Conservation (phyloP, 192 early-diverging fungal genomes). For the Coemansia sp. region DNA sequence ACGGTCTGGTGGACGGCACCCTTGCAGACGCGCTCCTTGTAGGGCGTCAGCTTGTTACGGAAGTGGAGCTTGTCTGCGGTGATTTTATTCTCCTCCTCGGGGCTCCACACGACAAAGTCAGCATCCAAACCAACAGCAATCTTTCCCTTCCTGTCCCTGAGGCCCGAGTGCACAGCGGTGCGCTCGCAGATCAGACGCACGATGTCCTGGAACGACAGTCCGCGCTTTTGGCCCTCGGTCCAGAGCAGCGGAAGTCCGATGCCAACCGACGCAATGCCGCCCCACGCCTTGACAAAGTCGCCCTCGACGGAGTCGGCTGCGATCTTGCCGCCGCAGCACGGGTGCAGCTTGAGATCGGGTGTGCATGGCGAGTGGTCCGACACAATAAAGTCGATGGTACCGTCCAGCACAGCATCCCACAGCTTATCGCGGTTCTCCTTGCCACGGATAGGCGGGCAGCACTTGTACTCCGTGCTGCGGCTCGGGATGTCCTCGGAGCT, state of each 20-base stretch:
- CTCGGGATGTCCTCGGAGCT: constrained; percentile 65
- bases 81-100: constrained; percentile 62
- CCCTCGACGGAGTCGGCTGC: constrained; percentile 55
- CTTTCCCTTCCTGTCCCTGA: constrained; percentile 67
- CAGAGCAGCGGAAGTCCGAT: constrained; percentile 78
- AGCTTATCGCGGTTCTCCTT: constrained; percentile 65
- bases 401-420: constrained; percentile 75
- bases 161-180: constrained; percentile 62
- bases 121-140: constrained; percentile 71
- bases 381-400: constrained; percentile 79
- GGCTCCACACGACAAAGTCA: constrained; percentile 78
- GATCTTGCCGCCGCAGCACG: constrained; percentile 44
- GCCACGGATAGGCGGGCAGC: constrained; percentile 80
- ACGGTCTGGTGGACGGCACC: constrained; percentile 72
- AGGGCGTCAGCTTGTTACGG: constrained; percentile 80
- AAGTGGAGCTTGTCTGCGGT: constrained; percentile 70
- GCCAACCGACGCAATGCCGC: constrained; percentile 77
- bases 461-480: constrained; percentile 79
- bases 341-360: constrained; percentile 68
- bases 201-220: constrained; percentile 60
- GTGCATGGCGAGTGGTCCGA: constrained; percentile 84
- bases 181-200: constrained; percentile 65
- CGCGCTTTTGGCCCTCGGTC: constrained; percentile 72
- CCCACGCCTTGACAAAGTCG: constrained; percentile 81
- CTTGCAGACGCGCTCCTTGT: constrained; percentile 60